phyloP scores from a whole-genome alignment of 148 eudicot genomes.

The Arctostaphylos glauca region DNA sequence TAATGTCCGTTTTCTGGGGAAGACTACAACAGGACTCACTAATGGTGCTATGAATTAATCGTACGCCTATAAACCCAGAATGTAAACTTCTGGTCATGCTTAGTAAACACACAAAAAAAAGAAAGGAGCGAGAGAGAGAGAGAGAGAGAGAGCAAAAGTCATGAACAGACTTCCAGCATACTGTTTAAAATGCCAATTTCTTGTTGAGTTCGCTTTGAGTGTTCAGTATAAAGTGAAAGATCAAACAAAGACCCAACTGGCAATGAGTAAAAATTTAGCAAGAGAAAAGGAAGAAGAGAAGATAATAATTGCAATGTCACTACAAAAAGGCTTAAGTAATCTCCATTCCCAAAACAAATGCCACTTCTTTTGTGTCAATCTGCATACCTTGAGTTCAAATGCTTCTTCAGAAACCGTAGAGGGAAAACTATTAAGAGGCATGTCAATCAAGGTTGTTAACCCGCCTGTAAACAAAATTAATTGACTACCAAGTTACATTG shows the following conservation, averaged over 20 bases:
- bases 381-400: slow-evolving; percentile 75
- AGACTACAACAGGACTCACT: background rate
- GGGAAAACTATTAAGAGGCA: slow-evolving; percentile 93
- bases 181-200: background rate
- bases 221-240: background rate
- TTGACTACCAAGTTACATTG: background rate
- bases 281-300: background rate
- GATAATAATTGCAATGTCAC: background rate
- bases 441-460: slow-evolving; percentile 88
- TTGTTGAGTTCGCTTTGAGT: background rate
- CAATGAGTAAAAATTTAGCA: background rate
- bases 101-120: background rate
- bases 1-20: background rate
- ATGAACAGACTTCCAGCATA: background rate
- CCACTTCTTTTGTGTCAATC: background rate
- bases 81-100: background rate
- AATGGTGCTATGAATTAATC: background rate
- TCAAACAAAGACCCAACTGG: background rate
- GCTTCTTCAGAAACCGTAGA: slow-evolving; percentile 86
- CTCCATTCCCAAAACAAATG: background rate
- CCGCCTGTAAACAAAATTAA: slow-evolving; percentile 54
- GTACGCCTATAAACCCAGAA: background rate
- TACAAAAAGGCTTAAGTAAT: background rate
- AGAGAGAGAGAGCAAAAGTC: background rate
- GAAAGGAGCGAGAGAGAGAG: background rate